Evolutionary conservation across 2,329 filamentous ascomycete species (phyloP), one percentile per base, ranked within the genome.

Genomic region (Neofusicoccum laricinum): DNA sequence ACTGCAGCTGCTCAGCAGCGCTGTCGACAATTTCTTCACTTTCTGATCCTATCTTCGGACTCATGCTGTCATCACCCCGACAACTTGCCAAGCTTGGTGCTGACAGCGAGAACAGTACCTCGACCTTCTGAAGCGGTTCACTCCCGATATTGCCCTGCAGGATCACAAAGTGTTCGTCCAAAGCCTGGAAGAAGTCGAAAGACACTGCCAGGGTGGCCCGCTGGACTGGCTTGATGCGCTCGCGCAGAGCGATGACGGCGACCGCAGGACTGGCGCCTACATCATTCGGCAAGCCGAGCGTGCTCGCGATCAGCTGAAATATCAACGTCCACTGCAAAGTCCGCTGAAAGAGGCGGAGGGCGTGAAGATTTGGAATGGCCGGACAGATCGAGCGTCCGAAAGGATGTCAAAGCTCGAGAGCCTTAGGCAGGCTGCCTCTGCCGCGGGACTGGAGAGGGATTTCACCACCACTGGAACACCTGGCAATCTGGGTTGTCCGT

Each of bases 401-500:
- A 64, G 62, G 30, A 40, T 64, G 6, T 58, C 53, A 19, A 64
- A 64, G 51, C 62, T 64, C 5, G 51, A 64, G 38, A 64, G 51
- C 51, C 45, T 64, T 5, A n/a, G 51, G 17, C 62, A 64, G 30
- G 51, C 50, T 53, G 57, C 62, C 15, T 50, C 41, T 25, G 50
- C 62, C 17, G 62, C 62, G 21, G 50, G 43, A 6, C 80, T 96
- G 73, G 93, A 97, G 79, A 90, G 90, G 78, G 93, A 97, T 77
- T 97, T 97, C 71, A 97, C 93, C 17, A 90, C 93, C 38, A 83
- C 89, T 73, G 93, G 93, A 66, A 92, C 88, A 72, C 91, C 90
- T 71, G 91, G 93, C 70, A 86, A 85, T 68, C 80, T 97, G 59
- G 86, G 87, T 69, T 97, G 93, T 78, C 93, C 93, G 0, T 97